Evolutionary conservation across 768 basidiomycete species (phyloP), one percentile per base, ranked within the genome.

Genomic region (Pleurotus djamor): DNA sequence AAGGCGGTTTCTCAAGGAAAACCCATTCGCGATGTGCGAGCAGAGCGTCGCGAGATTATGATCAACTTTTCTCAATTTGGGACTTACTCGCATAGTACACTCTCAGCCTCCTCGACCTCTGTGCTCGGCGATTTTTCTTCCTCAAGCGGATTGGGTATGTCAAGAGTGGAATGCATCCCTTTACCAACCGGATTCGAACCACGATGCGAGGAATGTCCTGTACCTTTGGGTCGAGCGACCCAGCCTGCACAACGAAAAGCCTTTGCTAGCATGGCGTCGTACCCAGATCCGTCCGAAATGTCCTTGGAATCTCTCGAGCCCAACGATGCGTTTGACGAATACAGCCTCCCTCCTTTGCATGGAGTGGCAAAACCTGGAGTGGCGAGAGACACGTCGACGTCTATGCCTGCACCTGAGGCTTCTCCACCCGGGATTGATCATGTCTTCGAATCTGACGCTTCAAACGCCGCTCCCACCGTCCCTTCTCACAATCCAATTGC

Each of bases 41-140:
- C 45, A n/a, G 45, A 17, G 16, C 45, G 45, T 5, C 51, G 34
- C 12, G 34, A 52, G 3, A 38, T 52, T 8, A 35, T 52, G 5
- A 38, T 38, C 9, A 36, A 52, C 9, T 52, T 52, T 6, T 16
- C 51, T n/a, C 9, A 38, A 13, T 33, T 52, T 38, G n/a, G 35
- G 32, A 36, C 51, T 9, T 52, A 52, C 28, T n/a, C 51, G 10
- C 16, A 36, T 13, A 52, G 34, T 36, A 36, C 34, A 7, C 51
- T 52, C 37, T 52, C 51, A 36, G 51, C 51, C 3, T 52, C 51
- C 36, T 52, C 51, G 33, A 52, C 51, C 13, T 52, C 34, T n/a
- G 51, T 32, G 0, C 16, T 52, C 16, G 5, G 14, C 13, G 51
- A 52, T 33, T 36, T 52, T n/a, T 14, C 35, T 8, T 38, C 51